Base-by-base conservation (phyloP, 306 rosid species). In the Quercus variabilis region DNA sequence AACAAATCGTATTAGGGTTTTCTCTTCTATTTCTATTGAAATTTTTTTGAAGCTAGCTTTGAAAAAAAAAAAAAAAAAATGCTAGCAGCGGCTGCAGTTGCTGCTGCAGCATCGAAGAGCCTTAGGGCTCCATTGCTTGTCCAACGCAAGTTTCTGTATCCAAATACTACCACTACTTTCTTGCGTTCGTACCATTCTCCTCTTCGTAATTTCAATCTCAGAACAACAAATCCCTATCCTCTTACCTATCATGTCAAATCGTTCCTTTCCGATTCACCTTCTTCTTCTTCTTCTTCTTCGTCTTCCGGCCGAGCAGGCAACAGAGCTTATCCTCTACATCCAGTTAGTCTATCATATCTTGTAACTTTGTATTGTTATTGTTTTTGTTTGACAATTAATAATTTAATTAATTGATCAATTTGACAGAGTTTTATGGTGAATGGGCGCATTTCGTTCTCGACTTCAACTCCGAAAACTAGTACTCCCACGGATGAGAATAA, bases 401-500 rank as follows among this genome's bases (percentile, higher is more conserved):
- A 2, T 30, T 30, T 28, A 30, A 28, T 30, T 38, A 5, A 64
- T 59, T 62, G 49, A 5, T 31, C 30, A 75, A 63, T 3, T 25
- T 69, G 46, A 51, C 69, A 81, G 88, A 78, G 81, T 31, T 76
- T 70, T 19, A 69, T 73, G 74, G 51, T 82, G 28, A 68, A 81
- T 57, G 82, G 86, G 43, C 75, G 81, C 30, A 59, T 80, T 2
- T 76, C 73, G 72, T 80, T 83, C 57, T 88, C 89, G 5, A 83
- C 91, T 1, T 77, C 85, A 8, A 18, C 6, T 21, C 35, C 71
- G 8, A 35, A 68, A 63, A 63, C n/a, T 5, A 18, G 11, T 41
- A 41, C 46, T 41, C 2, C 11, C 8, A 8, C 46, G 46, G 46
- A 8, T 41, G 46, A 41, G 46, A 63, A 6, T n/a, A 3, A 23